Evolutionary conservation across 768 basidiomycete species (phyloP).

Genomic region (Cubamyces lactineus): DNA sequence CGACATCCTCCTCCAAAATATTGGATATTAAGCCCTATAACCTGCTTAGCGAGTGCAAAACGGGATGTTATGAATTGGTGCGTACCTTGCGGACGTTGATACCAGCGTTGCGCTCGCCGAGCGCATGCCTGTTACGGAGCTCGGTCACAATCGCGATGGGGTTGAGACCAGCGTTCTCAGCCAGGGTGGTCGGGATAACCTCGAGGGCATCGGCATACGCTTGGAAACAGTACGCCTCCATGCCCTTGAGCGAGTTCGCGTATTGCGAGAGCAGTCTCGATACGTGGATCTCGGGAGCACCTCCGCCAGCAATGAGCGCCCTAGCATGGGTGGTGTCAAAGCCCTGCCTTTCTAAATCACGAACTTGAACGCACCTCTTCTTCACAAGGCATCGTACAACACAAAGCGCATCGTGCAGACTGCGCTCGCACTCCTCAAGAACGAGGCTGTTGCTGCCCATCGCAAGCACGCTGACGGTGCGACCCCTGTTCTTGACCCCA

Average conservation of each 20-base stretch:
- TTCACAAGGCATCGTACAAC: slow-evolving; percentile 98
- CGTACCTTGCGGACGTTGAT: slow-evolving; percentile 97
- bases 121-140: slow-evolving; percentile 92
- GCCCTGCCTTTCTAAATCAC: background rate
- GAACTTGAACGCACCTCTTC: slow-evolving; percentile 69
- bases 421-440: slow-evolving; percentile 95
- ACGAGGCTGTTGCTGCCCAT: slow-evolving; percentile 93
- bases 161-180: slow-evolving; percentile 98
- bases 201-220: slow-evolving; percentile 98
- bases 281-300: slow-evolving; percentile 97
- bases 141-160: slow-evolving; percentile 99
- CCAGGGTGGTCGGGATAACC: slow-evolving; percentile 95
- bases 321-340: slow-evolving; percentile 38
- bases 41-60: background rate
- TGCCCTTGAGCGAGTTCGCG: slow-evolving; percentile 91
- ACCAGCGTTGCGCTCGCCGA: slow-evolving; percentile 92
- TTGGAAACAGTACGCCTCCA: slow-evolving; percentile 99
- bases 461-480: slow-evolving; percentile 93
- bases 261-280: slow-evolving; percentile 90
- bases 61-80: background rate
- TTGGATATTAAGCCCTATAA: slow-evolving; percentile 91
- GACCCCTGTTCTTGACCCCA: slow-evolving; percentile 91
- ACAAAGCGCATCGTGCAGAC: slow-evolving; percentile 98
- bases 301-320: slow-evolving; percentile 93
- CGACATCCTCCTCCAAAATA: slow-evolving; percentile 95